Evolutionary conservation across 805 yeast species (phyloP), one percentile per base, ranked within the genome.

Genomic region (Candida mattraensis): DNA sequence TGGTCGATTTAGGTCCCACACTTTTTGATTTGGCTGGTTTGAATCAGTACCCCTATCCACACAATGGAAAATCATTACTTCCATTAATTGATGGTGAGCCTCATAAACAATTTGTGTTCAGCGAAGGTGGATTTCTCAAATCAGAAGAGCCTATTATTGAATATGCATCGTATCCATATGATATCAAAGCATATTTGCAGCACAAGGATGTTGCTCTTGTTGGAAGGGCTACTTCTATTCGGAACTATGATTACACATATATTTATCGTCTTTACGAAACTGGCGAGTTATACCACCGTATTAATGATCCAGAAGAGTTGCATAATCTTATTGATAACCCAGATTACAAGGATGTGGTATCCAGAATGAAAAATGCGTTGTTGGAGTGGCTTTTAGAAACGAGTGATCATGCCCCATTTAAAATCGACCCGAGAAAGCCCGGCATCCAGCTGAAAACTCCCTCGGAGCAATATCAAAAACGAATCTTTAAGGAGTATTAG

Each of bases 1-100:
- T 44, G 48, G 46, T 44, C 21, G 48, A 44, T 24, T 20, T 41
- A 10, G 42, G 34, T 7, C 40, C 46, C 5, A 44, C 48, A 3
- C 9, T 44, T 13, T 38, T 44, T 30, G 44, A 44, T n/a, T 24
- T 44, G 9, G 27, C 44, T 18, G 25, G 30, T 20, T 7, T 20
- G 23, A 20, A 20, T 8, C 10, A 7, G 11, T 7, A 20, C 11
- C n/a, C n/a, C n/a, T 20, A 8, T 11, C 23, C 23, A 8, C 23
- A 20, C 11, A 20, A 20, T 11, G 23, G 23, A 7, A 20, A 8
- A 20, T 20, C 23, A 8, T 11, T 20, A 8, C 7, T 11, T 11
- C 23, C 23, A 8, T 7, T 20, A 20, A 20, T 20, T 20, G 11
- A 20, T 20, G 23, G 23, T 8, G 11, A 20, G 11, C 10, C 7